Evolutionary conservation across 140 eudicot genomes (phyloP).

Genomic region (Anethum foeniculum): DNA sequence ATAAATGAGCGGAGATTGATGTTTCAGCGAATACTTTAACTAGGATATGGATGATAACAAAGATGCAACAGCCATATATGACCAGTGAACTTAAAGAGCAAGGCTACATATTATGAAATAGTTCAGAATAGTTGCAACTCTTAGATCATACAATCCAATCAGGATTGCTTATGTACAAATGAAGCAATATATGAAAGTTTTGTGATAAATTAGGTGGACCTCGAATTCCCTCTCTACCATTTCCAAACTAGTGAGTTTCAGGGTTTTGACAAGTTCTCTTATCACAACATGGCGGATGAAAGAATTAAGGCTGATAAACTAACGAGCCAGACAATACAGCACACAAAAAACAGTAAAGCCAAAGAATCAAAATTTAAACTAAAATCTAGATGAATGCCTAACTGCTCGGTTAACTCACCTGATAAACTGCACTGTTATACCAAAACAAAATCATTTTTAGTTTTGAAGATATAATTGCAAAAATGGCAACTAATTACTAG

Average conservation of each 20-base stretch:
- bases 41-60: too few species aligned
- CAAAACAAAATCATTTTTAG: too few species aligned
- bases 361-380: background rate
- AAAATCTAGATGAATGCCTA: background rate
- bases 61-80: background rate
- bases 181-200: too few species aligned
- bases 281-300: background rate
- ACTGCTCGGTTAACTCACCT: too few species aligned
- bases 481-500: constrained; percentile 31
- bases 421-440: too few species aligned
- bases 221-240: background rate
- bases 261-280: background rate
- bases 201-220: background rate
- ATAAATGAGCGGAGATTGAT: background rate
- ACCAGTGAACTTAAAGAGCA: background rate
- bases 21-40: background rate
- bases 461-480: too few species aligned
- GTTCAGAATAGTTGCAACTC: background rate
- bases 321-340: background rate
- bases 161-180: background rate
- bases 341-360: background rate
- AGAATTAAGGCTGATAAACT: background rate
- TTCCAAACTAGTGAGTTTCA: background rate
- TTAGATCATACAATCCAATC: background rate
- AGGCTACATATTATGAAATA: background rate